Percentiles rank a stretch among this genome's conserved stretches.
phyloP scores from a whole-genome alignment of 148 eudicot genomes.

The Diospyros kaki region DNA sequence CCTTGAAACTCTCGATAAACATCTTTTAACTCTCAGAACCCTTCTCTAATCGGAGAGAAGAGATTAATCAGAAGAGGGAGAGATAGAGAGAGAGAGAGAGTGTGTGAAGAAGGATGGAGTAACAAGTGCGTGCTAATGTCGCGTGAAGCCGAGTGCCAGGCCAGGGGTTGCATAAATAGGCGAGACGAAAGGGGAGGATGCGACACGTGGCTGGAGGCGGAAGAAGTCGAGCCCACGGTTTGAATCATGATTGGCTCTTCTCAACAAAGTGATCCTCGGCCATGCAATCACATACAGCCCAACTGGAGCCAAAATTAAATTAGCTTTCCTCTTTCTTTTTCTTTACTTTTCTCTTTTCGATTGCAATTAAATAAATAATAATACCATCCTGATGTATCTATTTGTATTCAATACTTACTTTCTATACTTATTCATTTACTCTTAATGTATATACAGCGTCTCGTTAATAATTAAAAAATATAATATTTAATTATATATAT shows the following conservation, averaged over 20 bases:
- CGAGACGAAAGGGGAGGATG: constrained; percentile 10
- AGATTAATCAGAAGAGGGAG: not conserved
- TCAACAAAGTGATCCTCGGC: not conserved
- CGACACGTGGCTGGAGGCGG: not conserved
- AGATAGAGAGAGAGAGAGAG: not conserved
- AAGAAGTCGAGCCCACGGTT: not conserved
- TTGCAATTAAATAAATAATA: too few species aligned
- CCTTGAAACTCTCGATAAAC: constrained; percentile 89
- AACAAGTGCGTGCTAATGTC: not conserved
- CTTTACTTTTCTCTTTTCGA: too few species aligned
- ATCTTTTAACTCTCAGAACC: constrained; percentile 26
- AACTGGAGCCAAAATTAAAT: too few species aligned
- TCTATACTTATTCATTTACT: too few species aligned
- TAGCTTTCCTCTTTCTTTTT: too few species aligned
- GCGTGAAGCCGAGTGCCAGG: not conserved
- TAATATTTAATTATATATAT: too few species aligned
- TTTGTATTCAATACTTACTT: too few species aligned
- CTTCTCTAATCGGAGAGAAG: not conserved
- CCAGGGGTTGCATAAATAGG: constrained; percentile 15
- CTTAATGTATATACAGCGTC: too few species aligned
- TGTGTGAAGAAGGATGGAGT: not conserved
- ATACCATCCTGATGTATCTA: too few species aligned
- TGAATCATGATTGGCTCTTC: not conserved
- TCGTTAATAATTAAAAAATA: too few species aligned
- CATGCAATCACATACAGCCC: constrained; percentile 1